Conservation (phyloP, 208 protist species). For the Trypanosoma vivax region DNA sequence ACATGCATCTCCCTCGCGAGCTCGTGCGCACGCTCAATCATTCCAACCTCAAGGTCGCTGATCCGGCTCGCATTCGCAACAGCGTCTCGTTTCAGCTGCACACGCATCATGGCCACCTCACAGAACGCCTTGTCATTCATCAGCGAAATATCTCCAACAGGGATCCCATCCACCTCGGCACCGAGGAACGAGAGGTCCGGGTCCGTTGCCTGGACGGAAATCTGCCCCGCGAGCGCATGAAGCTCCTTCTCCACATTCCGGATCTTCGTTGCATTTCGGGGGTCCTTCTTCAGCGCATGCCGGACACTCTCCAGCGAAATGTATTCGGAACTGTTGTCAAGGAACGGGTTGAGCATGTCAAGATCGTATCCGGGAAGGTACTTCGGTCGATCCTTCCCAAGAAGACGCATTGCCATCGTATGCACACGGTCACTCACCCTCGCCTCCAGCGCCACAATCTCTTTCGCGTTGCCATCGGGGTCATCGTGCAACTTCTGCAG, state of each 20-base stretch:
- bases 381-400: slow-evolving; percentile 50
- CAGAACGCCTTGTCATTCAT: slow-evolving; percentile 41
- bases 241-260: slow-evolving; percentile 37
- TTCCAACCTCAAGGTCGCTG: slow-evolving; percentile 53
- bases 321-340: slow-evolving; percentile 42
- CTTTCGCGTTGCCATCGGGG: slow-evolving; percentile 41
- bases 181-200: slow-evolving; percentile 52
- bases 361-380: slow-evolving; percentile 46
- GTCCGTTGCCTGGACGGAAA: slow-evolving; percentile 23
- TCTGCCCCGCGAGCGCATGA: slow-evolving; percentile 21
- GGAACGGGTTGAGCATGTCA: slow-evolving; percentile 30
- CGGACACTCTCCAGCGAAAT: slow-evolving; percentile 37
- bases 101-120: slow-evolving; percentile 35
- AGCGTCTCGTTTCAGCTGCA: slow-evolving; percentile 32
- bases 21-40: slow-evolving; percentile 52
- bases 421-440: slow-evolving; percentile 47
- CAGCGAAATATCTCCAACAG: slow-evolving; percentile 42
- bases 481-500: slow-evolving; percentile 55
- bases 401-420: slow-evolving; percentile 14
- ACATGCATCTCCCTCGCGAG: slow-evolving; percentile 46
- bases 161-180: slow-evolving; percentile 67
- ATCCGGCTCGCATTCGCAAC: slow-evolving; percentile 56
- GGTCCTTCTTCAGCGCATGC: slow-evolving; percentile 56
- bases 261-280: slow-evolving; percentile 48
- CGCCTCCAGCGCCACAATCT: slow-evolving; percentile 48